These are phyloP conservation scores for Coemansia sp. DNA, from an alignment of 192 early-diverging fungal species.

Conservation along the genomic window DNA sequence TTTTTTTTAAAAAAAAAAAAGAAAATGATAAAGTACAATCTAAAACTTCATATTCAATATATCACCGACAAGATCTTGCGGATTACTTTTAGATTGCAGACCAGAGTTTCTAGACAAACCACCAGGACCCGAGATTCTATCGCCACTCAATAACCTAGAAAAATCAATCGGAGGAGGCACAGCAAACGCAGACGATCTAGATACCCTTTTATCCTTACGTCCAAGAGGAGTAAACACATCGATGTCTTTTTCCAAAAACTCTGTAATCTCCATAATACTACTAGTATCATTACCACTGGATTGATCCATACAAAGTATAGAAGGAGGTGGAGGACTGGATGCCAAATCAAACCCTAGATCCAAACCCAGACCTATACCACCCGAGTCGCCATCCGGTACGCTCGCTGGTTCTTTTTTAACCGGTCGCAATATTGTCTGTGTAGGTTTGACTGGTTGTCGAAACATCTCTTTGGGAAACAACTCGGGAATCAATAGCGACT, in stretches of 20 bases:
- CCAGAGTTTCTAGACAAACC: too few species aligned
- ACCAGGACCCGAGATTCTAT: background rate
- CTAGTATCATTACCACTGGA: too few species aligned
- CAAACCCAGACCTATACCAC: too few species aligned
- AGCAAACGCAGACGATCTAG: too few species aligned
- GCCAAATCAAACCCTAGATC: too few species aligned
- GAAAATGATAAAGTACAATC: background rate
- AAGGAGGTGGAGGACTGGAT: too few species aligned
- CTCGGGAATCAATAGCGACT: conserved; percentile 41
- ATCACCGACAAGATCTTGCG: conserved; percentile 30
- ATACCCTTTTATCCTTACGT: background rate
- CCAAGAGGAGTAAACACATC: conserved; percentile 34
- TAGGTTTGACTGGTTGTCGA: too few species aligned
- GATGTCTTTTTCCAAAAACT: conserved; percentile 36
- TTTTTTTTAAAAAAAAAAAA: background rate
- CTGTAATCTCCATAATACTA: conserved; percentile 38
- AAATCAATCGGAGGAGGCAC: background rate
- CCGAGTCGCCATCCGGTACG: background rate
- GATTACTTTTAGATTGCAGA: background rate
- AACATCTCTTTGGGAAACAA: conserved; percentile 39
- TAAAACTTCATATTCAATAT: conserved; percentile 23
- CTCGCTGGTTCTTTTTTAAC: background rate
- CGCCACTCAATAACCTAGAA: background rate
- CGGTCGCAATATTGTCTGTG: too few species aligned
- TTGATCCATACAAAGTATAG: too few species aligned